Base-by-base conservation (phyloP, 148 eudicot genomes). In the Vaccinium macrocarpon region DNA sequence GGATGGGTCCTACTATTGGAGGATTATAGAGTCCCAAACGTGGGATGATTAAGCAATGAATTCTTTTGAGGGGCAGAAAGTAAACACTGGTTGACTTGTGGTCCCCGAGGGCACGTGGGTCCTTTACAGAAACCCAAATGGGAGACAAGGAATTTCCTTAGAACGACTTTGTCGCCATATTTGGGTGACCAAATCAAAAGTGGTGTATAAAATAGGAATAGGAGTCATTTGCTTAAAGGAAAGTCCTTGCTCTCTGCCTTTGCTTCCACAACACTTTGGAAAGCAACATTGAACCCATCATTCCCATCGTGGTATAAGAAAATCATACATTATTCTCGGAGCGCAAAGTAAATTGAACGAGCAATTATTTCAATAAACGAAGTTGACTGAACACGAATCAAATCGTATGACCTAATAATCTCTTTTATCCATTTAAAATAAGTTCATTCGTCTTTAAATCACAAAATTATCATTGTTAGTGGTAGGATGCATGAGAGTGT, bases 251-350 rank as follows among this genome's bases (percentile, higher is more conserved):
- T 79, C 70, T 82, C 82, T 75, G 52, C 52, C 76, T 90, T 88
- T 72, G 81, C 84, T 83, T 88, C 73, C 84, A 86, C 48, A 51
- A 70, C 83, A 55, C 70, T 50, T 8, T 64, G 55, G 16, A 78
- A 77, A 83, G 84, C 82, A 59, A 55, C 79, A 89, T 90, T 87
- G 83, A 82, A 81, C 56, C 81, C 87, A 88, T 91, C 86, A 91
- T 91, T 86, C 48, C 85, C 16, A 13, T n/a, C n/a, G 1, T 59
- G 0, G 68, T 35, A 2, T 11, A 3, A 66, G 72, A 66, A 10
- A 66, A 66, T 66, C 68, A n/a, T 61, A 19, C 66, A n/a, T n/a
- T 62, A 0, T 25, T n/a, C 0, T 62, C 0, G 66, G 66, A 61
- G 25, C 55, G 14, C 13, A 9, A 42, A 42, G 0, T 2, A 42